Conservation (phyloP, 2,329 filamentous ascomycete genomes). For the Penicillium nordicum region DNA sequence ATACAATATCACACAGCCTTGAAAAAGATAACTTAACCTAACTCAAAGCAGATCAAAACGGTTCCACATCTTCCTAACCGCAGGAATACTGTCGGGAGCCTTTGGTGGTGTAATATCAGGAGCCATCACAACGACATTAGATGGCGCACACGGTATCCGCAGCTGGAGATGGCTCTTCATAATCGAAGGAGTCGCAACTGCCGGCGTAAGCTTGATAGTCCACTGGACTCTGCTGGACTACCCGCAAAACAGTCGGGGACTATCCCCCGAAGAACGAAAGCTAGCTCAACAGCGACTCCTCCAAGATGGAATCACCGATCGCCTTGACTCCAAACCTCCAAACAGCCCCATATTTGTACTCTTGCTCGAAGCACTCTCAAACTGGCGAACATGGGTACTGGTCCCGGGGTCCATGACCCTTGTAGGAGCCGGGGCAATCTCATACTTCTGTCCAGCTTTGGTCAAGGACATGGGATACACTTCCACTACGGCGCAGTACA, state of each 20-base stretch:
- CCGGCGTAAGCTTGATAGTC: neutral
- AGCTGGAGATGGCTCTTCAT: constrained; percentile 13
- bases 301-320: constrained; percentile 1
- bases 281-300: constrained; percentile 2
- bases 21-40: neutral
- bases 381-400: constrained; percentile 7
- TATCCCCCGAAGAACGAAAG: neutral
- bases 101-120: constrained; percentile 6
- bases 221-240: constrained; percentile 5
- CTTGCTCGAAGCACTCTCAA: neutral
- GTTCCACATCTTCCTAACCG: constrained; percentile 4
- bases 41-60: neutral
- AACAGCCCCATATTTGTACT: neutral
- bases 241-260: neutral
- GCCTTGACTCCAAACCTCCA: neutral
- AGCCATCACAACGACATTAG: constrained; percentile 3
- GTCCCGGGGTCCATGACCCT: constrained; percentile 2
- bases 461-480: constrained; percentile 1
- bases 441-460: constrained; percentile 4
- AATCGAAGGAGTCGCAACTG: constrained; percentile 5
- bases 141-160: constrained; percentile 1
- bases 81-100: constrained; percentile 3
- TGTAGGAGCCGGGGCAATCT: constrained; percentile 1
- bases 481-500: constrained; percentile 2
- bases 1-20: neutral